Conservation (phyloP, 495 filamentous ascomycete genomes). For the Talaromyces proteolyticus region DNA sequence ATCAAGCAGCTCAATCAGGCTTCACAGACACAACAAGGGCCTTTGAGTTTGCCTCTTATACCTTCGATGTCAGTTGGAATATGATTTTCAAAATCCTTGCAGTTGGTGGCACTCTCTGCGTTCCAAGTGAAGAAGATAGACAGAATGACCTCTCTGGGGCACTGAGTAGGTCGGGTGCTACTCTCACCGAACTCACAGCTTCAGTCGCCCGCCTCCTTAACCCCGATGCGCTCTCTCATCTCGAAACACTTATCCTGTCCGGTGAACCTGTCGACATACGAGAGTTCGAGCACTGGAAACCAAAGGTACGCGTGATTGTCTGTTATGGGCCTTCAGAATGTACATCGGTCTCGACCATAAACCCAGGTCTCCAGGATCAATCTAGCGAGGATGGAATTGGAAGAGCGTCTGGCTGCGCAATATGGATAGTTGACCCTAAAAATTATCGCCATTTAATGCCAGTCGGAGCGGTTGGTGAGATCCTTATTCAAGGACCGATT, state of each 20-base stretch:
- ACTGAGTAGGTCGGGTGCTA: slow-evolving; percentile 17
- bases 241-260: slow-evolving; percentile 15
- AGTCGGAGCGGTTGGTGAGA: slow-evolving; percentile 39
- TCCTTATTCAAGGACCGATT: slow-evolving; percentile 36
- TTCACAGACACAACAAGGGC: slow-evolving; percentile 34
- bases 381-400: slow-evolving; percentile 31
- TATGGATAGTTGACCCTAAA: slow-evolving; percentile 11
- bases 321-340: slow-evolving; percentile 24
- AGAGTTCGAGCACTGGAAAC: slow-evolving; percentile 15
- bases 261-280: slow-evolving; percentile 22
- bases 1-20: slow-evolving; percentile 23
- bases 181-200: slow-evolving; percentile 21
- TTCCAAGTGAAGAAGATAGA: slow-evolving; percentile 43
- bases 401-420: slow-evolving; percentile 25
- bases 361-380: slow-evolving; percentile 14
- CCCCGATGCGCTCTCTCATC: slow-evolving; percentile 11
- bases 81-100: slow-evolving; percentile 55
- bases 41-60: slow-evolving; percentile 56
- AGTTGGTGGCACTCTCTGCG: slow-evolving; percentile 48
- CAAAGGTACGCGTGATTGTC: slow-evolving; percentile 10
- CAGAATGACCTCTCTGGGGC: slow-evolving; percentile 18
- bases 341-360: slow-evolving; percentile 17
- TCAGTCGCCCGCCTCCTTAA: slow-evolving; percentile 17
- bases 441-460: slow-evolving; percentile 23
- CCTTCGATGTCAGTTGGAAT: slow-evolving; percentile 51